Evolutionary conservation across 768 basidiomycete genomes (phyloP), one percentile per base, ranked within the genome.

Genomic region (Panaeolus cyanescens): DNA sequence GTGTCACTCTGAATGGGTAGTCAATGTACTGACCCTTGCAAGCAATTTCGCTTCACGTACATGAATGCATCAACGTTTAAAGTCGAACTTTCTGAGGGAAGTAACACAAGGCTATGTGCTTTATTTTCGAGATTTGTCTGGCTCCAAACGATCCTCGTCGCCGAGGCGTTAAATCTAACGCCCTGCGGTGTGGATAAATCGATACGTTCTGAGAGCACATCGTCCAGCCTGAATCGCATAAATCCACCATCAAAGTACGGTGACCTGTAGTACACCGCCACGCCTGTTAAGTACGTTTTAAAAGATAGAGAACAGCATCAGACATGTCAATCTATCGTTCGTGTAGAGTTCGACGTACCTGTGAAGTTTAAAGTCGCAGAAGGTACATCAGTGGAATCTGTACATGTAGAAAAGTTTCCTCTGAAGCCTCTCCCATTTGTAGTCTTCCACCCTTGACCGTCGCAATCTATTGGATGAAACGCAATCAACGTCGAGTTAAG

Each of bases 61-160:
- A 65, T 61, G 20, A 71, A 58, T 0, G 70, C 64, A 37, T 68
- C 68, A n/a, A 71, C 63, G 45, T 50, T 62, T 28, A 71, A 60
- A 1, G 68, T 68, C 32, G 58, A 56, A 13, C 57, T 64, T 56
- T 57, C 64, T 4, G 55, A 61, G 25, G 70, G 67, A 17, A 57
- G 56, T 19, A 71, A 20, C 61, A 67, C 62, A 8, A 71, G 40
- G 12, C 60, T 56, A 53, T 69, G 70, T 22, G 61, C 57, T 32
- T 56, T 58, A 33, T 68, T 67, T 10, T 55, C 57, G 55, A 71
- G 57, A 17, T 55, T 56, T 30, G 61, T 60, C 33, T 56, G 55
- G 54, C 40, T 54, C 66, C 66, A 71, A 15, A 71, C 39, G 13
- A 69, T 59, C 36, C 40, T 60, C n/a, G 66, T 61, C 22, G 53